Base-by-base conservation (phyloP, 306 rosid species). In the Lathyrus sativus region DNA sequence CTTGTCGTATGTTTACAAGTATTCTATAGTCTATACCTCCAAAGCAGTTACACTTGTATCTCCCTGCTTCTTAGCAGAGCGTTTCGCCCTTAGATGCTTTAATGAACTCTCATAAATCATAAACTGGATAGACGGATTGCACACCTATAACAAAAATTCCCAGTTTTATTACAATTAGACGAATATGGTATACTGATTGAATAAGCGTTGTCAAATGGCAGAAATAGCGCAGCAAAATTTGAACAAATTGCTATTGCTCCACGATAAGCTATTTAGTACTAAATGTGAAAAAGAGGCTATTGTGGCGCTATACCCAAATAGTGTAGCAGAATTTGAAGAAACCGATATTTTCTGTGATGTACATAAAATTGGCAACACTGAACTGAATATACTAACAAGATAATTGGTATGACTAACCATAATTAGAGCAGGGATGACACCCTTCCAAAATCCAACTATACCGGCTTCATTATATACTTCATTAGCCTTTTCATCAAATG, bases 71-170 rank as follows among this genome's bases (percentile, higher is more conserved):
- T 75, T 83, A 42, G 84, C 70, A 15, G 86, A 71, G 29, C 69
- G 88, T 75, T 81, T 87, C 12, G 26, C 85, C 81, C 80, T 87
- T 37, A 90, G 50, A 73, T 59, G 86, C 80, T 90, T 87, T 43
- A 87, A 72, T 13, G 85, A 78, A 84, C 77, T 85, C 83, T 87
- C 96, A 12, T 90, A 87, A 64, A 87, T 85, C 93, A 84, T 90
- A 74, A 90, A 90, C 65, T 90, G 96, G 71, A 90, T 90, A 28
- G 96, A 80, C 29, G 96, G 96, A 83, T 87, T 90, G 84, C 93
- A 90, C 66, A 87, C 93, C 93, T 87, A 68, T 61, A 18, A 81
- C 58, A 73, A 63, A 60, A 75, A 51, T 72, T 71, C 65, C 54
- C 26, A 26, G 31, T 82, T 29, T 72, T 31, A 38, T 28, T 13